These are phyloP conservation scores for Westerdykella aurantiaca DNA, from an alignment of 2,329 filamentous ascomycete species.

Conservation along the genomic window DNA sequence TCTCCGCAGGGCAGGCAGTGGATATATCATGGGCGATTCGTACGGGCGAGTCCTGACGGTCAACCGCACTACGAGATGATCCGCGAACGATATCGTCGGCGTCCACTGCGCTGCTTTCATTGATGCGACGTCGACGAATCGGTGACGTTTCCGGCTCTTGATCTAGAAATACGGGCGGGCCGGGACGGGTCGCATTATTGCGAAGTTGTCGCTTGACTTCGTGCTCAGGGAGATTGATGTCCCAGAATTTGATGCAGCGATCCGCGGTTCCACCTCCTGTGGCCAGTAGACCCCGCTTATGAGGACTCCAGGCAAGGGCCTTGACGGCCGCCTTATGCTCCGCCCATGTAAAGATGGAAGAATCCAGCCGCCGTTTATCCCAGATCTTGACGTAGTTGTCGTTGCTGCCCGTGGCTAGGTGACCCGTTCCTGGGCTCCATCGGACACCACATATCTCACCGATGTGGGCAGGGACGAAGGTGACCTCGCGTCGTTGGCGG, in stretches of 20 bases:
- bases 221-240: slow-evolving; percentile 50
- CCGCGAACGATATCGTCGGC: background rate
- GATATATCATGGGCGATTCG: slow-evolving; percentile 6
- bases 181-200: no score
- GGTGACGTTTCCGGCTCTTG: no score
- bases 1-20: slow-evolving; percentile 29
- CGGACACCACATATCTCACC: slow-evolving; percentile 95
- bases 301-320: slow-evolving; percentile 95
- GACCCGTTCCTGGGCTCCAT: slow-evolving; percentile 95
- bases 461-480: slow-evolving; percentile 63
- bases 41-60: slow-evolving; percentile 5
- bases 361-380: slow-evolving; percentile 78
- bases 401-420: slow-evolving; percentile 91
- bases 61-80: background rate
- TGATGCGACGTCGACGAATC: slow-evolving; percentile 49
- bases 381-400: slow-evolving; percentile 99
- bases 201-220: no score
- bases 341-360: slow-evolving; percentile 87
- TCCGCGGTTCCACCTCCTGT: slow-evolving; percentile 95
- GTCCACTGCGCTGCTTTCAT: slow-evolving; percentile 42
- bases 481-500: slow-evolving; percentile 70
- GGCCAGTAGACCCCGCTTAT: slow-evolving; percentile 88
- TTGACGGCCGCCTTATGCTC: slow-evolving; percentile 96
- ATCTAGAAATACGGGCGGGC: no score
- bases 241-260: slow-evolving; percentile 95